These are phyloP conservation scores for Kuraishia cidri DNA, from an alignment of 805 yeast genomes.

Conservation along the genomic window DNA sequence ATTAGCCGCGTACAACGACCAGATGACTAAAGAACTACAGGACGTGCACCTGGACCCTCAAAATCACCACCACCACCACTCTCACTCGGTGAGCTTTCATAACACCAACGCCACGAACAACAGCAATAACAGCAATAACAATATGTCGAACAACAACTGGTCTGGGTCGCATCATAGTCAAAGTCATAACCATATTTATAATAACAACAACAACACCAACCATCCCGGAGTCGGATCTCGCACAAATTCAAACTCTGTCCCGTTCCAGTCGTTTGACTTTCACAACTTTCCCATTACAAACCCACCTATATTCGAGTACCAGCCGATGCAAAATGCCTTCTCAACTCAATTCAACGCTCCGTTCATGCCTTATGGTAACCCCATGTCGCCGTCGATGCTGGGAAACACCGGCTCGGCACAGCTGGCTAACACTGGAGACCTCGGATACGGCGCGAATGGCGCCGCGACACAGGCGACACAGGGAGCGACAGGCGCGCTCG, in stretches of 20 bases:
- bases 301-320: constrained; percentile 24
- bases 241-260: too few species aligned
- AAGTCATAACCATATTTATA: too few species aligned
- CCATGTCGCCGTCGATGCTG: not conserved
- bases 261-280: constrained; percentile 14
- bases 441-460: not conserved
- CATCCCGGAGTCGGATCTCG: too few species aligned
- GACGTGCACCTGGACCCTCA: too few species aligned
- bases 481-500: not conserved
- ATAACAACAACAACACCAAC: constrained; percentile 1
- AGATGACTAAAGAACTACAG: too few species aligned
- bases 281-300: constrained; percentile 24
- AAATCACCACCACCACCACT: too few species aligned
- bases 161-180: too few species aligned
- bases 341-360: not conserved
- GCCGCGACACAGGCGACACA: not conserved
- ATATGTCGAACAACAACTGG: not conserved
- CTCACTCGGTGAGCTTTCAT: not conserved
- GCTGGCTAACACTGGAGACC: not conserved
- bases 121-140: not conserved
- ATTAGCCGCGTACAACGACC: too few species aligned
- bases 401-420: not conserved
- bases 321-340: not conserved
- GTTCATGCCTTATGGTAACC: not conserved
- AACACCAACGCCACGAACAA: not conserved